These are phyloP conservation scores for Tylopilus orsonianus DNA, from an alignment of 1,284 basidiomycete genomes.

Conservation along the genomic window DNA sequence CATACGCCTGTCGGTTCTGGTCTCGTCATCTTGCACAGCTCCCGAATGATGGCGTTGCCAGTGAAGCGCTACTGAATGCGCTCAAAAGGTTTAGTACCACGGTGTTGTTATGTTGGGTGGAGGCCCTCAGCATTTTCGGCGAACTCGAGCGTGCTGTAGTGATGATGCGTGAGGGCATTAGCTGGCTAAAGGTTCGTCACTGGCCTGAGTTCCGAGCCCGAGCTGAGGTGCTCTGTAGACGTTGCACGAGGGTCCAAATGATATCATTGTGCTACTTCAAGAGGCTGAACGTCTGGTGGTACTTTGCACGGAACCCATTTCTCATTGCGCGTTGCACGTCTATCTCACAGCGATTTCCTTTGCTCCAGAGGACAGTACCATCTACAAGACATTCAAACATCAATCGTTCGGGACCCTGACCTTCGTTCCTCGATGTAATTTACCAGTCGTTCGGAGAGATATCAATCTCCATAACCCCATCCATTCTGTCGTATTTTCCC, in stretches of 20 bases:
- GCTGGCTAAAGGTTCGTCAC: slow-evolving; percentile 24
- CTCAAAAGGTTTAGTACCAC: slow-evolving; percentile 16
- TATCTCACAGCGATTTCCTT: slow-evolving; percentile 16
- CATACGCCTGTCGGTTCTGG: slow-evolving; percentile 28
- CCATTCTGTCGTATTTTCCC: slow-evolving; percentile 22
- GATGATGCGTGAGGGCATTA: slow-evolving; percentile 19
- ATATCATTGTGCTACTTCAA: slow-evolving; percentile 11
- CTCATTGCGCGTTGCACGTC: slow-evolving; percentile 24
- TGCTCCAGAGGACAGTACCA: background rate
- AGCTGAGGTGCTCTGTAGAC: slow-evolving; percentile 9
- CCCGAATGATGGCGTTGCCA: slow-evolving; percentile 3
- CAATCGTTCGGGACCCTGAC: slow-evolving; percentile 11
- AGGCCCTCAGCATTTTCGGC: slow-evolving; percentile 23
- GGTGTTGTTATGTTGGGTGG: slow-evolving; percentile 24
- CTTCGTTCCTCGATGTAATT: background rate
- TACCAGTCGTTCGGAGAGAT: slow-evolving; percentile 1
- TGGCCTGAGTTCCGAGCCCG: no score
- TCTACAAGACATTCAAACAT: slow-evolving; percentile 15
- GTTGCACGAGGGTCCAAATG: slow-evolving; percentile 4
- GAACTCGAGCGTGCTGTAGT: slow-evolving; percentile 20
- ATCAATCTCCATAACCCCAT: slow-evolving; percentile 7
- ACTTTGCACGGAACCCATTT: slow-evolving; percentile 22
- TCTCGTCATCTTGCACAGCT: slow-evolving; percentile 22
- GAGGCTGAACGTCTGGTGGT: slow-evolving; percentile 23
- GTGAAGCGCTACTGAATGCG: slow-evolving; percentile 6